Evolutionary conservation across 306 rosid genomes (phyloP), one percentile per base, ranked within the genome.

Genomic region (Mucuna pruriens): DNA sequence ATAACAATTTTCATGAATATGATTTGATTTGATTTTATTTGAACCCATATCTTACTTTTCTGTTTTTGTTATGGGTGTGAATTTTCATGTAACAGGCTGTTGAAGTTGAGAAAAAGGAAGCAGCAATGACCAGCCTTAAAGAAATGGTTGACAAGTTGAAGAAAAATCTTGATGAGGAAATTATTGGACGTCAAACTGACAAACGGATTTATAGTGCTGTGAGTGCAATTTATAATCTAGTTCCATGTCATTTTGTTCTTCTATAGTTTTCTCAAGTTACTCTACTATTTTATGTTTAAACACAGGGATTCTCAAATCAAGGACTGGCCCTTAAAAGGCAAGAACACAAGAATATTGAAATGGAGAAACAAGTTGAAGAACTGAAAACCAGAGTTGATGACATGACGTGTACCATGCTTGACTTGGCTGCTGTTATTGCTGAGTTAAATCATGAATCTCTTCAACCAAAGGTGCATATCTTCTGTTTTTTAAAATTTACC

Each of bases 151-250:
- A 61, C 13, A 42, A 26, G 4, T 26, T 42, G 48, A 75, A 60
- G 60, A 60, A 9, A 19, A 75, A 13, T 26, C 8, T 75, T 42
- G 57, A 74, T 55, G 55, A 2, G 6, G 16, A 38, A 15, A 58
- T 58, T 40, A 15, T 9, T 0, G 57, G 44, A 58, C 58, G 70
- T 25, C 58, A 39, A 58, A 58, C 58, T 75, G 70, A 75, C 31
- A 75, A 58, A 75, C n/a, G 29, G 29, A 31, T 42, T 16, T 13
- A 38, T 7, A 55, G 55, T 74, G 58, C 71, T 60, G 80, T 75
- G 42, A 9, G 10, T 38, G 7, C 19, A 16, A 45, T 13, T 46
- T 25, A 38, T 40, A 46, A 36, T 73, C 63, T 51, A 33, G 34
- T 33, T 54, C 7, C 42, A 29, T 15, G 9, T 10, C 16, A 4